Evolutionary conservation across 2,329 filamentous ascomycete species (phyloP), one percentile per base, ranked within the genome.

Genomic region (Xylaria arbuscula): DNA sequence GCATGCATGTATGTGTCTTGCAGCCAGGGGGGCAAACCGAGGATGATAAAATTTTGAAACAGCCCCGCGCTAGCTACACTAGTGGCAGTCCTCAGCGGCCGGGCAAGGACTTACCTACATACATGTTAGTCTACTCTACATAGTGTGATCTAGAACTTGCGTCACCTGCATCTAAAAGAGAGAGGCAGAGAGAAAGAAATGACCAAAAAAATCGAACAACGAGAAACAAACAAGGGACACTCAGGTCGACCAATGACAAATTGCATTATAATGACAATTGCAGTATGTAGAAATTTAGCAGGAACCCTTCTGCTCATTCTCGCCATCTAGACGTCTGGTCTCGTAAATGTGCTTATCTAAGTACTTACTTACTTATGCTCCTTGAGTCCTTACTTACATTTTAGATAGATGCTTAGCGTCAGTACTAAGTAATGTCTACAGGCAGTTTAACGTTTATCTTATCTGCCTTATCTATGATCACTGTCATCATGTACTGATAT

Each of bases 1-100:
- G 51, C 51, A 54, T 54, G 51, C 51, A 54, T 32, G 51, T 36
- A 28, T 28, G 51, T 36, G 45, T 36, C 51, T 54, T 36, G 51
- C 32, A 34, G 51, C 34, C 22, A 47, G 54, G 58, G 54, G 55
- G 62, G 57, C 47, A 34, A 66, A 59, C 62, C 56, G 28, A 57
- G 51, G 56, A 55, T 51, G 58, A 69, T 63, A 64, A 64, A 69
- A 54, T 34, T 63, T 67, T 61, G 58, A 66, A 51, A 64, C 36
- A 45, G 54, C 45, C 60, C 67, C 67, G 56, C 67, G 64, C 64
- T 67, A 69, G 15, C 28, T 36, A 17, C 28, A 19, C 28, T 54
- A 54, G 17, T 15, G 13, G 51, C 36, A 11, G 55, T 34, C 28
- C 45, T 22, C 34, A 38, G 38, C 45, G 45, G 6, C 7, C 36